Percentiles rank a stretch among this genome's conserved stretches.
Conservation (phyloP, 129 eudicot species). For the Lactuca sativa region DNA sequence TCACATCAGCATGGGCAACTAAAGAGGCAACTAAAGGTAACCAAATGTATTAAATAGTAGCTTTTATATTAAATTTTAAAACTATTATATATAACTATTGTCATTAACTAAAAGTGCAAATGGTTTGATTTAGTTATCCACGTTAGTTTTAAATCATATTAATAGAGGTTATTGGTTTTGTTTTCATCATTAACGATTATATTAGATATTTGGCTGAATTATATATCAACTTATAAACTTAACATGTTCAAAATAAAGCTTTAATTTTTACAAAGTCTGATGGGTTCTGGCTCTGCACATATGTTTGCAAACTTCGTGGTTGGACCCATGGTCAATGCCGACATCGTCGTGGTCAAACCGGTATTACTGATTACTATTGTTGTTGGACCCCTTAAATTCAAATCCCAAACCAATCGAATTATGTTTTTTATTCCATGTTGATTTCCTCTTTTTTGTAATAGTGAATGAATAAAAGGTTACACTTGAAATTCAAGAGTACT, state of each 20-base stretch:
- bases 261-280: background rate
- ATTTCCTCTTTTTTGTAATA: too few relatives aligned
- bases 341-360: conserved; percentile 1
- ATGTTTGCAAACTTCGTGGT: conserved; percentile 11
- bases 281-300: background rate
- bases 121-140: background rate
- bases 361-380: conserved; percentile 5
- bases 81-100: background rate
- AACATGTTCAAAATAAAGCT: background rate
- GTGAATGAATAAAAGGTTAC: background rate
- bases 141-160: background rate
- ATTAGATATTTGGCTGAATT: too few relatives aligned
- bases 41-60: background rate
- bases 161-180: background rate
- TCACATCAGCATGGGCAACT: background rate
- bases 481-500: too few relatives aligned
- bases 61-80: too few relatives aligned
- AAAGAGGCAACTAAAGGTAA: conserved; percentile 8
- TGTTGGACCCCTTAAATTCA: conserved; percentile 12
- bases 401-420: background rate
- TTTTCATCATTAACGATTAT: background rate
- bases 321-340: conserved; percentile 16
- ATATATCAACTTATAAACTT: background rate
- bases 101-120: background rate
- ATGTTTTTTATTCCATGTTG: background rate